Conservation (phyloP, 1,139 yeast genomes). For the Yamadazyma conglobata region DNA sequence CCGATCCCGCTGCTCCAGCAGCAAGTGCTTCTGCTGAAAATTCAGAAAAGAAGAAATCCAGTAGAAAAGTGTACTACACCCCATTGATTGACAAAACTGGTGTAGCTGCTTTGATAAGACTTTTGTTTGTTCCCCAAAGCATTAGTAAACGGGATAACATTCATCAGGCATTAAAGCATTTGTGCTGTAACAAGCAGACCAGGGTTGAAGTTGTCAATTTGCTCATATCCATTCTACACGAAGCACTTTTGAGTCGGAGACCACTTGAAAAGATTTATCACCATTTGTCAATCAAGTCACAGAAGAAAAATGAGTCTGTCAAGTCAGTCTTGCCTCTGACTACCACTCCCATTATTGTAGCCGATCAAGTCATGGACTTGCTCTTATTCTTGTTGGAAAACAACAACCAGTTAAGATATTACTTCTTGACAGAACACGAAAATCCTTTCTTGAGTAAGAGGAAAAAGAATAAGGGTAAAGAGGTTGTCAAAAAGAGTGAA, state of each 20-base stretch:
- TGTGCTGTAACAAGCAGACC: constrained; percentile 77
- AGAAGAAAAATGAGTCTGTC: constrained; percentile 15
- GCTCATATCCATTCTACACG: constrained; percentile 66
- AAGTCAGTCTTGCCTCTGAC: constrained; percentile 50
- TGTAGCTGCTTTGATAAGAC: constrained; percentile 65
- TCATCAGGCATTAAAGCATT: constrained; percentile 61
- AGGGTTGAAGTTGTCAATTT: constrained; percentile 74
- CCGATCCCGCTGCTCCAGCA: neutral
- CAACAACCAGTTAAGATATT: constrained; percentile 68
- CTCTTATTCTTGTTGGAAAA: constrained; percentile 68
- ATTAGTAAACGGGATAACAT: constrained; percentile 61
- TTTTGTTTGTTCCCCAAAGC: constrained; percentile 72
- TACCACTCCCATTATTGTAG: constrained; percentile 66
- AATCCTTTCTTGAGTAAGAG: constrained; percentile 47
- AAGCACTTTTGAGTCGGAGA: constrained; percentile 62
- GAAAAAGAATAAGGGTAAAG: constrained; percentile 37
- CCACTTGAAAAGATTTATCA: constrained; percentile 65
- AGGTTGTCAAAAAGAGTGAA: constrained; percentile 26
- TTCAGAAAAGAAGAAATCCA: constrained; percentile 2
- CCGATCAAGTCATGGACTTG: constrained; percentile 75
- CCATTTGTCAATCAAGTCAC: constrained; percentile 44
- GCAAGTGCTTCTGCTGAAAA: too few species aligned
- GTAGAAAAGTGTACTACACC: constrained; percentile 41
- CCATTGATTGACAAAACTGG: constrained; percentile 78
- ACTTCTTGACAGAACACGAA: constrained; percentile 81